These are phyloP conservation scores for Rhodotorula sp. DNA, from an alignment of 1,284 basidiomycete genomes.

Conservation along the genomic window DNA sequence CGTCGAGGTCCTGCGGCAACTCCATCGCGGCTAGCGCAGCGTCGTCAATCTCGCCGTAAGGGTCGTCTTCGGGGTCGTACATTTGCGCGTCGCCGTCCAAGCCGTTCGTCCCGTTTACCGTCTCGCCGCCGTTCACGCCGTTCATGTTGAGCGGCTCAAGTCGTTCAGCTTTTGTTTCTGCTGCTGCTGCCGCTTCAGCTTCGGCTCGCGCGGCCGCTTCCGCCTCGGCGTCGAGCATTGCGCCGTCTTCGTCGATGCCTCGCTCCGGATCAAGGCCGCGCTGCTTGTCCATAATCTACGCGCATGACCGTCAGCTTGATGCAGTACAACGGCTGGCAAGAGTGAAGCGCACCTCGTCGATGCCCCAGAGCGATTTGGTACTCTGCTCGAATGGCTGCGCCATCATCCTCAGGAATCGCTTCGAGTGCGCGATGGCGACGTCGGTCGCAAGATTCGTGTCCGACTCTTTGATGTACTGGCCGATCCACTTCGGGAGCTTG, in stretches of 20 bases:
- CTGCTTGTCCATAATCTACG: constrained; percentile 34
- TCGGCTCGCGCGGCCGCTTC: neutral
- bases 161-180: neutral
- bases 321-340: neutral
- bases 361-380: constrained; percentile 89
- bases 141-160: neutral
- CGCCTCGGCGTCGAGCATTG: neutral
- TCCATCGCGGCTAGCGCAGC: constrained; percentile 7
- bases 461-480: constrained; percentile 97
- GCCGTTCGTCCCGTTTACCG: too few species aligned
- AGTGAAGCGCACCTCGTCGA: constrained; percentile 64
- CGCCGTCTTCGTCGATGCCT: constrained; percentile 4
- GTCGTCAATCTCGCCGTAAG: constrained; percentile 8
- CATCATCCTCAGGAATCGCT: constrained; percentile 95
- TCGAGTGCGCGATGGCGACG: constrained; percentile 84
- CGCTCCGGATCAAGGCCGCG: constrained; percentile 19
- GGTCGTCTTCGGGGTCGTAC: neutral
- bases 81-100: neutral
- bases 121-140: neutral
- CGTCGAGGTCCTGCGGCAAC: neutral
- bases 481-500: constrained; percentile 98
- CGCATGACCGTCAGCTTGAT: neutral
- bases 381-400: constrained; percentile 95
- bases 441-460: constrained; percentile 97
- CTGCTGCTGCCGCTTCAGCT: neutral